Percentiles rank a stretch among this genome's conserved stretches.
Evolutionary conservation across 2,329 filamentous ascomycete species (phyloP).

Genomic region (Karstenula rhodostoma): DNA sequence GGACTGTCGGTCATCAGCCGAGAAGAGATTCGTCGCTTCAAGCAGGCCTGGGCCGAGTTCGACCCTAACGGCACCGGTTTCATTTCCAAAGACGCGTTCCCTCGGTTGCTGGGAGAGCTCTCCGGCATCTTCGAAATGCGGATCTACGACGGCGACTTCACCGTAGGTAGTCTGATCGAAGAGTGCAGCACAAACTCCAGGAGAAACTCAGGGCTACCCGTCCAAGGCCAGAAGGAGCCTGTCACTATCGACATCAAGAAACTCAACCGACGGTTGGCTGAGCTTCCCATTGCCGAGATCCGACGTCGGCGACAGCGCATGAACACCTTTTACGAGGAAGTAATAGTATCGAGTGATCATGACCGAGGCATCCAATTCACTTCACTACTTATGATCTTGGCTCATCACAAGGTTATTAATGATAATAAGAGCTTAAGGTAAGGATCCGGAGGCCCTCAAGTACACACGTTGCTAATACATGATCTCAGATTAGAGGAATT

Average conservation of each 20-base stretch:
- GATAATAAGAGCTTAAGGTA: slow-evolving; percentile 93
- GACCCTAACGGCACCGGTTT: slow-evolving; percentile 91
- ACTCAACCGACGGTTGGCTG: slow-evolving; percentile 75
- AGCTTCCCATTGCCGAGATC: slow-evolving; percentile 78
- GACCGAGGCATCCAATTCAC: slow-evolving; percentile 92
- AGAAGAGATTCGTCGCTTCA: slow-evolving; percentile 95
- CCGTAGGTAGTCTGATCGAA: slow-evolving; percentile 85
- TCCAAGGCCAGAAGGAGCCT: slow-evolving; percentile 50
- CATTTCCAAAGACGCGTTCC: slow-evolving; percentile 89
- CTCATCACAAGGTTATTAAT: slow-evolving; percentile 98
- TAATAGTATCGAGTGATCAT: slow-evolving; percentile 89
- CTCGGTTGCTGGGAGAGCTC: slow-evolving; percentile 84
- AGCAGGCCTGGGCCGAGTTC: slow-evolving; percentile 96
- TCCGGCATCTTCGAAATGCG: slow-evolving; percentile 97
- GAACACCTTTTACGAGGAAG: slow-evolving; percentile 97
- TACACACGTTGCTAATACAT: slow-evolving; percentile 6
- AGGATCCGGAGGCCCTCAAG: slow-evolving; percentile 16
- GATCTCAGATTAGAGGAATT: slow-evolving; percentile 84
- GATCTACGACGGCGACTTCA: slow-evolving; percentile 91
- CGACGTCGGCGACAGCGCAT: slow-evolving; percentile 78
- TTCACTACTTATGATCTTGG: slow-evolving; percentile 90
- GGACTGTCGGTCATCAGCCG: slow-evolving; percentile 89
- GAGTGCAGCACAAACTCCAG: slow-evolving; percentile 72
- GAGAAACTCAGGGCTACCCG: slow-evolving; percentile 56
- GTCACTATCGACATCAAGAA: slow-evolving; percentile 73